Evolutionary conservation across 306 rosid genomes (phyloP), one percentile per base, ranked within the genome.

Genomic region (Quercus bicolor): DNA sequence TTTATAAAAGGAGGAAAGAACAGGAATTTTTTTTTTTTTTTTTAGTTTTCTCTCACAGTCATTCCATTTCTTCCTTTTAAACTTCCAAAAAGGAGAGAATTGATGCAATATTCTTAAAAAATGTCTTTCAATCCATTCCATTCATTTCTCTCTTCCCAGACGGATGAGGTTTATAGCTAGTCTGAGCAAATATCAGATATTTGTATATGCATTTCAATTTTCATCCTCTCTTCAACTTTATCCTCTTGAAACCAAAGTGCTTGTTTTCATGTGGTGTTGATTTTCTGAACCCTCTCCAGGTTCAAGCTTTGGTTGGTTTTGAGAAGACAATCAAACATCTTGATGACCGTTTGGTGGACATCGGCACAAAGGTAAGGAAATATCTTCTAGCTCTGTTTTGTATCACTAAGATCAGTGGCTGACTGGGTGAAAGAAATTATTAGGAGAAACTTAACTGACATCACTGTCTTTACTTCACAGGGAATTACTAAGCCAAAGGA

Each of bases 221-320:
- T 33, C 26, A 7, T 14, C 5, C 0, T 66, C 7, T 66, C 6
- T 37, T 34, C 14, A 66, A 33, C 11, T 66, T n/a, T 6, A 43
- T 21, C 21, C 72, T 43, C 59, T 64, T 28, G 54, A 70, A 66
- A 29, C 43, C 65, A 15, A 24, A 26, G 33, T 20, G 21, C 73
- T 2, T 26, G 53, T 43, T 21, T 68, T 20, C 48, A 68, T 80
- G 59, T 60, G 55, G 26, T 23, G 73, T 79, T 84, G 56, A 75
- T 85, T 52, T 73, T 55, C 64, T 56, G 26, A 85, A 55, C 81
- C 62, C 26, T 21, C 68, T 77, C 75, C 82, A 93, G 99, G 97
- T 95, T 86, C 97, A 95, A 95, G 97, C 99, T 34, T 94, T 95
- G 40, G 98, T 91, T 53, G 98, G 99, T 69, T 95, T 91, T 78